Conservation (phyloP, 2,329 filamentous ascomycete genomes). For the Beauveria brongniartii region DNA sequence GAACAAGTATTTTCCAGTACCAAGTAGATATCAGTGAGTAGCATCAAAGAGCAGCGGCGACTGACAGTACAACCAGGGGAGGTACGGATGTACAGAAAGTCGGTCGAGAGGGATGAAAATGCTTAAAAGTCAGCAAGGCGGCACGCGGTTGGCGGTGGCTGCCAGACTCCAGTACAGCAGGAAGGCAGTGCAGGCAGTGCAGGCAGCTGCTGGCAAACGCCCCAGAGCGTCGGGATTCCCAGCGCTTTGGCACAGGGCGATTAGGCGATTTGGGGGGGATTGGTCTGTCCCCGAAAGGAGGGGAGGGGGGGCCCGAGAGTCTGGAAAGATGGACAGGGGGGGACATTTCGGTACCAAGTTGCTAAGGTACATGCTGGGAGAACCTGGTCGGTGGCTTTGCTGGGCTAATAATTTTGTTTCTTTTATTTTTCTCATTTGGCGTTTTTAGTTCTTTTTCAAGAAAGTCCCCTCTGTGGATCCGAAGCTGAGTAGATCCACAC, state of each 20-base stretch:
- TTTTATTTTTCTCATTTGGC: neutral
- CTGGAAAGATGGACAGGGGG: constrained; percentile 8
- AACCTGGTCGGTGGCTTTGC: neutral
- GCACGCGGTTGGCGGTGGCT: neutral
- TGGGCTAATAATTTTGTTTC: neutral
- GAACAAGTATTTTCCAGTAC: neutral
- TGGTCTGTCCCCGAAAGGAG: neutral
- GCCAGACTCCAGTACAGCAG: neutral
- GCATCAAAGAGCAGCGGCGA: neutral
- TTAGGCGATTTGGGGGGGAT: neutral
- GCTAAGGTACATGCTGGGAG: neutral
- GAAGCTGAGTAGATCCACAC: neutral
- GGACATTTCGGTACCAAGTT: neutral
- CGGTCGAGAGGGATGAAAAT: neutral
- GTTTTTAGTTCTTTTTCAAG: too few relatives aligned
- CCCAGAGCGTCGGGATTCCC: constrained; percentile 7
- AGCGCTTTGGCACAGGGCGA: constrained; percentile 4
- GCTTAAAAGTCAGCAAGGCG: too few relatives aligned
- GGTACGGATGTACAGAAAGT: neutral
- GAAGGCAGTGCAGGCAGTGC: neutral
- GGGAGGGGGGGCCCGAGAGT: constrained; percentile 9
- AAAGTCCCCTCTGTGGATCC: neutral
- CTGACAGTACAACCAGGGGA: too few relatives aligned
- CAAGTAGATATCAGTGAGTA: neutral
- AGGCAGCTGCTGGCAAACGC: neutral